These are phyloP conservation scores for Psidium friedrichsthalianum DNA, from an alignment of 345 rosid species.

Conservation along the genomic window DNA sequence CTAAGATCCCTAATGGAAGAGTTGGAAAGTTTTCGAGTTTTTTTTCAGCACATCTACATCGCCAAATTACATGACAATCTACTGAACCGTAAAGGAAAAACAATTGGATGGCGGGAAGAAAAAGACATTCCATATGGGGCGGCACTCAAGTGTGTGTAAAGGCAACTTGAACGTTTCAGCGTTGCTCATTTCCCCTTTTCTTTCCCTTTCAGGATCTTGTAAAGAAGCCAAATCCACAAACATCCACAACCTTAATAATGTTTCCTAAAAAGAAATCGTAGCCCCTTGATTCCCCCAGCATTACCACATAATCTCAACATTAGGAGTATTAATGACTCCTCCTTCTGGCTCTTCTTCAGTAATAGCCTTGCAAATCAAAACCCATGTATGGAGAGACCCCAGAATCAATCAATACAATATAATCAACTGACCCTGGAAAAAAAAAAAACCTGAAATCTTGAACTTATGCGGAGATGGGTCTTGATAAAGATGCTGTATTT, in stretches of 20 bases:
- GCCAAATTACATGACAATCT: background rate
- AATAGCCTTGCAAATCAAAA: background rate
- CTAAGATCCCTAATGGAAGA: background rate
- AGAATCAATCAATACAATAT: background rate
- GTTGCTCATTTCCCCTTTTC: constrained; percentile 2
- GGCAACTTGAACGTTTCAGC: constrained; percentile 21
- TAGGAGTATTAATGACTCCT: background rate
- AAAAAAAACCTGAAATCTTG: background rate
- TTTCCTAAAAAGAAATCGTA: background rate
- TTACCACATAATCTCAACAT: background rate
- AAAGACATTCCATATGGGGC: background rate
- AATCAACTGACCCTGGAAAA: background rate
- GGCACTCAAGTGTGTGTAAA: constrained; percentile 2
- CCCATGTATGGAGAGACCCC: background rate
- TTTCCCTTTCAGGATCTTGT: constrained; percentile 12
- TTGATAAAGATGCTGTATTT: background rate
- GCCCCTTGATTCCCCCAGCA: background rate
- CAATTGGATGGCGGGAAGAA: constrained; percentile 5
- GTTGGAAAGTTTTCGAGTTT: background rate
- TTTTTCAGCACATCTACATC: background rate
- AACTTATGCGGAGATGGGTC: background rate
- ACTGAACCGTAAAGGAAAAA: background rate
- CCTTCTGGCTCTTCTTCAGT: background rate
- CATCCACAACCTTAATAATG: background rate
- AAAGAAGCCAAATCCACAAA: constrained; percentile 3